Percentiles rank a stretch among this genome's conserved stretches.
These are phyloP conservation scores for Trametes elegans DNA, from an alignment of 768 basidiomycete species.

Conservation along the genomic window DNA sequence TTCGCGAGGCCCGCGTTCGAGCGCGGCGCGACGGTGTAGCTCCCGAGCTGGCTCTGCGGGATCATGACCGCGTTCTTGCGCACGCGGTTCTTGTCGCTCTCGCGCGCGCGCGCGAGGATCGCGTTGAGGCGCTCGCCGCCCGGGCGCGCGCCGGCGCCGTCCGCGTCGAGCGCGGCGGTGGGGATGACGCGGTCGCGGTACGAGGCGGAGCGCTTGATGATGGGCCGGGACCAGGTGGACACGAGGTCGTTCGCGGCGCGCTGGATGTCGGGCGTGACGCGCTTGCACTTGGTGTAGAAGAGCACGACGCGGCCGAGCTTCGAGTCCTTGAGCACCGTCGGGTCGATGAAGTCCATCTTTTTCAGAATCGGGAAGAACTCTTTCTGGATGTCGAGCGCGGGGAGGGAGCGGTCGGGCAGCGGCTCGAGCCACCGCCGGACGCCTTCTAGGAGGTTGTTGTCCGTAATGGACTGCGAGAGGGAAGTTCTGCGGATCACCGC, in stretches of 20 bases:
- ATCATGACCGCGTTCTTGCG: slow-evolving; percentile 83
- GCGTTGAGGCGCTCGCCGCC: slow-evolving; percentile 58
- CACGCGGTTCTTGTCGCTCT: slow-evolving; percentile 64
- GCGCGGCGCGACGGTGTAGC: slow-evolving; percentile 77
- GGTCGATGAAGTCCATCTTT: slow-evolving; percentile 93
- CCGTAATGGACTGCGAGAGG: slow-evolving; percentile 88
- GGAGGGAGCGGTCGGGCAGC: slow-evolving; percentile 86
- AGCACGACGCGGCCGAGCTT: slow-evolving; percentile 85
- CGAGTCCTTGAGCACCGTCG: slow-evolving; percentile 85
- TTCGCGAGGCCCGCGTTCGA: slow-evolving; percentile 50
- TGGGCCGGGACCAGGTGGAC: slow-evolving; percentile 83
- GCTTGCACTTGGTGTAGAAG: slow-evolving; percentile 95
- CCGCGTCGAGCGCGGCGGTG: slow-evolving; percentile 42
- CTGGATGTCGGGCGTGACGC: slow-evolving; percentile 78
- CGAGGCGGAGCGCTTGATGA: slow-evolving; percentile 84
- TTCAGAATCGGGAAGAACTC: slow-evolving; percentile 81
- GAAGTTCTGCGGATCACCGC: slow-evolving; percentile 57
- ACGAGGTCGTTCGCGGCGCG: slow-evolving; percentile 84
- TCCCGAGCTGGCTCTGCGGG: slow-evolving; percentile 71
- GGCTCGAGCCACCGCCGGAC: slow-evolving; percentile 93
- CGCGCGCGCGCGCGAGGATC: slow-evolving; percentile 66
- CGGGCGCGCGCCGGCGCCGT: slow-evolving; percentile 36
- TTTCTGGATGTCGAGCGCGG: slow-evolving; percentile 93
- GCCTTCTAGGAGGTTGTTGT: slow-evolving; percentile 90
- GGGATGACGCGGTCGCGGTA: slow-evolving; percentile 76